Conservation (phyloP, 352 stramenopile genomes). For the Elongisporangium prolatum region DNA sequence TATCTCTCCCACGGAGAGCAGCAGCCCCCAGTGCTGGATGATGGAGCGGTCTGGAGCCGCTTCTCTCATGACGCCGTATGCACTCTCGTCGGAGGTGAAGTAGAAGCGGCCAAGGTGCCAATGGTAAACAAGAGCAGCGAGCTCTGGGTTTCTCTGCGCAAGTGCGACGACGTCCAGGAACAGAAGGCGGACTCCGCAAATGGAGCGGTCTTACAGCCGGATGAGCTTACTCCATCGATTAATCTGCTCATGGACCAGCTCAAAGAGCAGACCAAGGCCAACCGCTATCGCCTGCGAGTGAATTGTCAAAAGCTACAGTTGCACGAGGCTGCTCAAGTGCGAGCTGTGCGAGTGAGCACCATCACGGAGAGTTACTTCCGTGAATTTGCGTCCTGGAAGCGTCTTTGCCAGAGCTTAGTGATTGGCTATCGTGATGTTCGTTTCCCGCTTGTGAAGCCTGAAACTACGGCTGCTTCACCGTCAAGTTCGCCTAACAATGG, state of each 20-base stretch:
- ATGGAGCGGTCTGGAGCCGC: conserved; percentile 30
- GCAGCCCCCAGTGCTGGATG: neutral
- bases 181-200: neutral
- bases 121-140: conserved; percentile 6
- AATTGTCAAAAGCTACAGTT: conserved; percentile 46
- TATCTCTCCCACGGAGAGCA: conserved; percentile 1
- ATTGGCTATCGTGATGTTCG: conserved; percentile 39
- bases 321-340: conserved; percentile 24
- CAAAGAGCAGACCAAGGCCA: conserved; percentile 68
- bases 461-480: neutral
- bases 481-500: conserved; percentile 2
- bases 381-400: conserved; percentile 76
- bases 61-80: conserved; percentile 62
- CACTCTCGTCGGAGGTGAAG: conserved; percentile 32
- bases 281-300: conserved; percentile 50
- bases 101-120: conserved; percentile 41
- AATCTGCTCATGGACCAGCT: conserved; percentile 76
- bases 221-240: conserved; percentile 73
- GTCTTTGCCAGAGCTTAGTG: conserved; percentile 60
- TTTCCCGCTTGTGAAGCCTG: conserved; percentile 6
- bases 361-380: conserved; percentile 64
- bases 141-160: neutral
- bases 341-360: conserved; percentile 3
- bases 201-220: conserved; percentile 3
- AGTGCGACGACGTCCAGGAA: neutral